A percentile compares a stretch with the other conserved stretches of the same genome.
Conservation (phyloP, 176 grass and related monocot species). For the Juncus effusus region DNA sequence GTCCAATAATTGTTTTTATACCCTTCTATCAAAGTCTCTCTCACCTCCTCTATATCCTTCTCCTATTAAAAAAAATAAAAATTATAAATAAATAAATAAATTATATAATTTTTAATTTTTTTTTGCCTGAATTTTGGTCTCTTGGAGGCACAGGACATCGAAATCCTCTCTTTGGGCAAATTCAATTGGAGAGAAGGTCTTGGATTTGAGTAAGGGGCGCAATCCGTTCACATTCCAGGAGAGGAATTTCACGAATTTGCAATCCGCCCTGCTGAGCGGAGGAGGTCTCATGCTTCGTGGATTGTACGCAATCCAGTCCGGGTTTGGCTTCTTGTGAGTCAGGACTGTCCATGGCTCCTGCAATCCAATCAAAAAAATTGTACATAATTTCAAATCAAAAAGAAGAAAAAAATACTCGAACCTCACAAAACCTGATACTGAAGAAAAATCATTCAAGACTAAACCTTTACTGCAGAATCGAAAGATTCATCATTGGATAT, state of each 20-base stretch:
- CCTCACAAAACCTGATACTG: constrained; percentile 4
- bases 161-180: constrained; percentile 90
- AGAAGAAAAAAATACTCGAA: background rate
- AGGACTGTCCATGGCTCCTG: constrained; percentile 89
- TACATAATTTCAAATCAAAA: too few relatives aligned
- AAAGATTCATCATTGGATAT: constrained; percentile 12
- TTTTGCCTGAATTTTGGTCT: constrained; percentile 92
- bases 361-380: constrained; percentile 12
- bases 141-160: constrained; percentile 92
- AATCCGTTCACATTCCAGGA: constrained; percentile 98
- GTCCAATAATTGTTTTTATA: constrained; percentile 96
- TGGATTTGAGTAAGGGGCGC: constrained; percentile 72
- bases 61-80: too few relatives aligned
- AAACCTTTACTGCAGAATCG: constrained; percentile 34
- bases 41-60: constrained; percentile 83
- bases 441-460: background rate
- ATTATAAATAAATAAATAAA: too few relatives aligned
- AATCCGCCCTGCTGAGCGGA: constrained; percentile 53
- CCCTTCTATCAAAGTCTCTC: constrained; percentile 71
- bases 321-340: constrained; percentile 74
- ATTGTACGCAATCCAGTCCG: constrained; percentile 82
- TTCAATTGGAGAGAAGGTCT: constrained; percentile 60
- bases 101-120: background rate
- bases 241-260: constrained; percentile 55
- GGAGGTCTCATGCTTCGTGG: constrained; percentile 80